phyloP scores from a whole-genome alignment of 2,329 filamentous ascomycete species.

The Alternaria sp. region DNA sequence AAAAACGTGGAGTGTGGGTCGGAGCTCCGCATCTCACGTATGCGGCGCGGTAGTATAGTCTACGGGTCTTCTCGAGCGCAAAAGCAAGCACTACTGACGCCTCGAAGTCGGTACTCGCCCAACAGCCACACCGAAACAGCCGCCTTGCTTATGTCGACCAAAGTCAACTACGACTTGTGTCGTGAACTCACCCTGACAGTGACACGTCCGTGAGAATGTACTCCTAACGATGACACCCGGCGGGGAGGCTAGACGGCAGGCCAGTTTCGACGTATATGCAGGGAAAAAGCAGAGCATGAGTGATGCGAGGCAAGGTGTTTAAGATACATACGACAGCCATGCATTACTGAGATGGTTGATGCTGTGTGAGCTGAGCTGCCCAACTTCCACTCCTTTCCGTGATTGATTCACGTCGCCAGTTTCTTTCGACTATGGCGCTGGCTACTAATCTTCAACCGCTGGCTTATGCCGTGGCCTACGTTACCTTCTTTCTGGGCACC shows the following conservation, averaged over 20 bases:
- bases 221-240: not conserved
- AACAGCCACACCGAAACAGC: slow-evolving; percentile 1
- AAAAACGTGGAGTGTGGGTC: not conserved
- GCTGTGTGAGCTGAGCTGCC: slow-evolving; percentile 3
- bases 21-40: not conserved
- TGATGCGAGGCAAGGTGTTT: not conserved
- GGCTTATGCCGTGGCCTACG: slow-evolving; percentile 26
- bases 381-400: slow-evolving; percentile 3
- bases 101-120: not conserved
- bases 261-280: not conserved
- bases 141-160: not conserved
- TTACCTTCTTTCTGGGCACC: slow-evolving; percentile 22
- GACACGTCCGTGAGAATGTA: not conserved
- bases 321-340: slow-evolving; percentile 1
- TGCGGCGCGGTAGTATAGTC: not conserved
- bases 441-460: slow-evolving; percentile 21
- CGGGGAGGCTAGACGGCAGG: not conserved
- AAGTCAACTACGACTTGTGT: not conserved
- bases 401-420: slow-evolving; percentile 4
- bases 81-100: not conserved
- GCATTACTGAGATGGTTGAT: slow-evolving; percentile 1
- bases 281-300: slow-evolving; percentile 1
- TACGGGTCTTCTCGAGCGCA: not conserved
- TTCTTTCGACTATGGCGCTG: slow-evolving; percentile 14
- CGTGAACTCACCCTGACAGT: not conserved